Conservation (phyloP, 768 basidiomycete genomes). For the Mycena belliarum region DNA sequence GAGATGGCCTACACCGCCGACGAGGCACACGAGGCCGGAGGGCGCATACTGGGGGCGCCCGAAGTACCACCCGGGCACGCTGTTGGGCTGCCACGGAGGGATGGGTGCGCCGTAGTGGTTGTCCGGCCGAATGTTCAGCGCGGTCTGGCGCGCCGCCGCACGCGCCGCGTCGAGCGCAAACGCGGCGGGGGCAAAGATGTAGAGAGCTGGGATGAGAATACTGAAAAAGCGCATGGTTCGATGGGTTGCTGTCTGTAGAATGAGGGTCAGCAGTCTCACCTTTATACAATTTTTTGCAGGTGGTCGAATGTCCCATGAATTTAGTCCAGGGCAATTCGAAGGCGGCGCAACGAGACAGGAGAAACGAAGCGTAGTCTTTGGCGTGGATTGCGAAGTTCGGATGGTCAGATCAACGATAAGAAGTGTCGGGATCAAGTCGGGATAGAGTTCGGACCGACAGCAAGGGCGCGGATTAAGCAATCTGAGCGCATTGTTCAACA, state of each 20-base stretch:
- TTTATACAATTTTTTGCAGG: slow-evolving; percentile 4
- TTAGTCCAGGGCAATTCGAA: slow-evolving; percentile 9
- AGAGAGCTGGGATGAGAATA: slow-evolving; percentile 4
- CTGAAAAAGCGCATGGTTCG: slow-evolving; percentile 12
- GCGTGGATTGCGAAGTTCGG: not conserved
- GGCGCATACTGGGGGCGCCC: slow-evolving; percentile 3
- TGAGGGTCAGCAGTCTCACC: not conserved
- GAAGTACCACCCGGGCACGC: slow-evolving; percentile 19
- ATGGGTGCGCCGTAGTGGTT: slow-evolving; percentile 14
- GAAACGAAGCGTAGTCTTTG: not conserved
- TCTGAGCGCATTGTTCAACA: too few relatives aligned
- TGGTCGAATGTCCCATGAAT: not conserved
- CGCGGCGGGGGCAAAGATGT: not conserved
- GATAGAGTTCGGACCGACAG: too few relatives aligned
- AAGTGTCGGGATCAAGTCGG: not conserved
- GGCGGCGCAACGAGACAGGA: slow-evolving; percentile 5
- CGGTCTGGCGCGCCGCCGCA: not conserved
- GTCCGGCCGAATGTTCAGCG: not conserved
- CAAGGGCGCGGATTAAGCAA: too few relatives aligned
- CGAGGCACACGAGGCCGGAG: slow-evolving; percentile 1
- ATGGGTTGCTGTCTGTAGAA: not conserved
- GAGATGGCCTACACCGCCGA: not conserved
- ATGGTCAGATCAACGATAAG: not conserved
- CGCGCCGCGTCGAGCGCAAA: not conserved
- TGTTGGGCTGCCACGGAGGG: slow-evolving; percentile 1